Evolutionary conservation across 306 rosid species (phyloP), one percentile per base, ranked within the genome.

Genomic region (Datisca glomerata): DNA sequence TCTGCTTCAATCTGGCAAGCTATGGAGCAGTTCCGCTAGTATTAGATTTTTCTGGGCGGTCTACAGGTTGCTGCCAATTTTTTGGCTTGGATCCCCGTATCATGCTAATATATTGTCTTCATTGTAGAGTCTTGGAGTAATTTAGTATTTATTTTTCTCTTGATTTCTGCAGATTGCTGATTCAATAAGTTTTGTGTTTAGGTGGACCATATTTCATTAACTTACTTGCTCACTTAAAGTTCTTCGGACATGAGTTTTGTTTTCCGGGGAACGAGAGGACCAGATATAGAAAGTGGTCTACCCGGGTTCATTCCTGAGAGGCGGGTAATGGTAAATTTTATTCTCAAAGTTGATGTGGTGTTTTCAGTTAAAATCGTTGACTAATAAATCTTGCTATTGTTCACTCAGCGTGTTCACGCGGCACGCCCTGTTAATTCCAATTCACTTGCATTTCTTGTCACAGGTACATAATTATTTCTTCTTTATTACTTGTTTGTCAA

Each of bases 381-480:
- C n/a, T n/a, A n/a, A 27, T 14, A 21, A 25, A 17, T 54, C 35
- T 21, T 44, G 20, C 36, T 24, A 18, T 12, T 57, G 56, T 41
- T 18, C 22, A 37, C 38, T 57, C 71, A 74, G 81, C 71, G 81
- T 41, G 89, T 83, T 47, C 89, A 76, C 74, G 44, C 80, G 25
- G 68, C 76, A 8, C 97, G 78, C 4, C 76, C 81, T 51, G 78
- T 80, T 49, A 79, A 76, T 72, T 76, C 97, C 29, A 87, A 76
- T 51, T 87, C 94, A 5, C 89, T 87, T 39, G 85, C 93, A 43
- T 87, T 87, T 67, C 96, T 87, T 19, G 89, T 87, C 45, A 87
- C 97, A 69, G 94, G 97, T 83, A 67, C 47, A 24, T n/a, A 38
- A 3, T 51, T 23, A 12, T 10, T 47, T 56, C 0, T 28, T 28